phyloP scores from a whole-genome alignment of 176 grass and related monocot genomes.

The Carex myosuroides region DNA sequence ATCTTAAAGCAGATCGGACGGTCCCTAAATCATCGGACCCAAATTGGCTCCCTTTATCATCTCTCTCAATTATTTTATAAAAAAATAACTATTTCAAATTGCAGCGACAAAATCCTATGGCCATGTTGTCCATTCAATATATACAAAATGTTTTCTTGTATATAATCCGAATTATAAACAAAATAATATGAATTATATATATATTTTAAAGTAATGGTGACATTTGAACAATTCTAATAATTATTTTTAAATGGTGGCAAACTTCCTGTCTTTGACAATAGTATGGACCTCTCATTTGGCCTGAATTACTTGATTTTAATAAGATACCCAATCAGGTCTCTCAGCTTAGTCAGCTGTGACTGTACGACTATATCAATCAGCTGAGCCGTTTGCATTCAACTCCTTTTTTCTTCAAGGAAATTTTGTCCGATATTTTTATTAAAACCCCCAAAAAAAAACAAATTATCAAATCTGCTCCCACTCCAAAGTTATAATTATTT shows the following conservation, averaged over 20 bases:
- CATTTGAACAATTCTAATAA: too few species aligned
- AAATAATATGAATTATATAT: neutral
- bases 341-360: neutral
- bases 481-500: too few species aligned
- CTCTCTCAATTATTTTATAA: neutral
- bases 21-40: too few species aligned
- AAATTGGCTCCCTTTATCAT: too few species aligned
- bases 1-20: too few species aligned
- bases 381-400: too few species aligned
- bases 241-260: too few species aligned
- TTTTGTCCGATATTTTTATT: too few species aligned
- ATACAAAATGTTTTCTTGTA: neutral
- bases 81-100: neutral
- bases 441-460: too few species aligned
- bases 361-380: neutral
- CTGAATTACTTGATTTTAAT: neutral
- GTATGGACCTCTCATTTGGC: neutral
- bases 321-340: neutral
- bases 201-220: neutral
- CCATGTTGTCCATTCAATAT: neutral
- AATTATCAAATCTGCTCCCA: too few species aligned
- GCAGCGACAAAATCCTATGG: neutral
- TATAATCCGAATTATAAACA: neutral
- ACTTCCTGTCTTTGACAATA: too few species aligned
- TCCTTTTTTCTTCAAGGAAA: too few species aligned